Evolutionary conservation across 306 rosid species (phyloP).

Genomic region (Astragalus glycyphyllos): DNA sequence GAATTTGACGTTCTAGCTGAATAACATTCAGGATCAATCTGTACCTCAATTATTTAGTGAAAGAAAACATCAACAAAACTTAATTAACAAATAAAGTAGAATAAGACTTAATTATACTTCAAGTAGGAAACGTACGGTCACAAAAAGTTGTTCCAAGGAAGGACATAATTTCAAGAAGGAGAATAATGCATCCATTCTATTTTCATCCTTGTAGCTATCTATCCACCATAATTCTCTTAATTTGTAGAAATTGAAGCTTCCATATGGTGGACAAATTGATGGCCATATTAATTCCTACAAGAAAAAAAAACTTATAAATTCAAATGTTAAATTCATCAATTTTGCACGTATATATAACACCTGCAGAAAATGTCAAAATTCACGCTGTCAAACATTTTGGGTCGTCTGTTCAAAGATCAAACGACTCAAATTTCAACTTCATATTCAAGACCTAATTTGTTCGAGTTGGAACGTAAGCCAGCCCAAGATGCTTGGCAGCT

Average conservation of each 20-base stretch:
- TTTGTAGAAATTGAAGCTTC: constrained; percentile 67
- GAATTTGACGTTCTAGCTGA: constrained; percentile 23
- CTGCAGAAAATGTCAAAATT: too few relatives aligned
- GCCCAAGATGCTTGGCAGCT: too few relatives aligned
- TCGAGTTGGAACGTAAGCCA: too few relatives aligned
- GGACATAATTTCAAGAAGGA: constrained; percentile 71
- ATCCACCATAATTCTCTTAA: constrained; percentile 81
- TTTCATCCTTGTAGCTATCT: constrained; percentile 50
- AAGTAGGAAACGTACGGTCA: constrained; percentile 49
- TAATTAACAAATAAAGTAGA: background rate
- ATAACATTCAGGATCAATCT: constrained; percentile 62
- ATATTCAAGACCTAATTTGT: too few relatives aligned
- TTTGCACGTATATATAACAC: background rate
- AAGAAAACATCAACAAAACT: background rate
- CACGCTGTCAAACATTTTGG: too few relatives aligned
- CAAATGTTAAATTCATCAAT: background rate
- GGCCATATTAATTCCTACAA: constrained; percentile 75
- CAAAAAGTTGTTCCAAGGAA: constrained; percentile 59
- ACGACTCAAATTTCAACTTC: too few relatives aligned
- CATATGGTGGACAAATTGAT: constrained; percentile 51
- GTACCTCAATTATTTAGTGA: constrained; percentile 13
- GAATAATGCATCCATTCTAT: constrained; percentile 52
- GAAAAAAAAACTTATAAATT: background rate
- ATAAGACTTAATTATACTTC: background rate
- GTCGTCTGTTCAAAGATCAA: too few relatives aligned